Evolutionary conservation across 352 stramenopile genomes (phyloP), one percentile per base, ranked within the genome.

Genomic region (Pythium sp.): DNA sequence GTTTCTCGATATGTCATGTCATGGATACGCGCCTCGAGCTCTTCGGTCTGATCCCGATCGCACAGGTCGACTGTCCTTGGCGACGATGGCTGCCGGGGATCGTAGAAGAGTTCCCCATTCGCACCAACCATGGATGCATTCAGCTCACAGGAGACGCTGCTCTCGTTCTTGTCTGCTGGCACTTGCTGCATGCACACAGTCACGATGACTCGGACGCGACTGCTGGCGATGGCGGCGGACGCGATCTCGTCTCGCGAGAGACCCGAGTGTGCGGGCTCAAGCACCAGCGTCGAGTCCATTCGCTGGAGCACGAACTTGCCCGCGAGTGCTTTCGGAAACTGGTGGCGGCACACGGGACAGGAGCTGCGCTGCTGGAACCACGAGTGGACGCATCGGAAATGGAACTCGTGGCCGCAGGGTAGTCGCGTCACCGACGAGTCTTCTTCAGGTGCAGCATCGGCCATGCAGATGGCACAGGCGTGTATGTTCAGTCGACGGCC

Each of bases 381-480:
- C 3, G 78, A 76, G 36, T 77, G 62, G 28, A 97, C 74, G 68
- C 91, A 97, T 24, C 81, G 77, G 26, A 77, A 60, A 65, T 97
- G 90, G 71, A 91, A 97, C 14, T 84, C 55, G 75, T 99, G 95
- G 26, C 82, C 79, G 64, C 95, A 98, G 0, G 93, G 87, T 15
- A 98, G 74, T 11, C 76, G 73, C 43, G 92, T 83, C 20, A 9
- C n/a, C 18, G 2, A 8, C 14, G 53, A 5, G 14, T 93, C 73
- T 32, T 71, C 73, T 30, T 67, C 67, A 7, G 30, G 18, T 61
- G 70, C 77, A 53, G 53, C 72, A 72, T 96, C 78, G 75, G 87
- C 81, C 47, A 98, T 81, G 75, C 94, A 98, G 67, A 98, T 93
- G 3, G 79, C 81, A 71, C 91, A 98, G 36, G 18, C 41, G 2